These are phyloP conservation scores for Pythium myriotylum DNA, from an alignment of 352 stramenopile genomes.

Conservation along the genomic window DNA sequence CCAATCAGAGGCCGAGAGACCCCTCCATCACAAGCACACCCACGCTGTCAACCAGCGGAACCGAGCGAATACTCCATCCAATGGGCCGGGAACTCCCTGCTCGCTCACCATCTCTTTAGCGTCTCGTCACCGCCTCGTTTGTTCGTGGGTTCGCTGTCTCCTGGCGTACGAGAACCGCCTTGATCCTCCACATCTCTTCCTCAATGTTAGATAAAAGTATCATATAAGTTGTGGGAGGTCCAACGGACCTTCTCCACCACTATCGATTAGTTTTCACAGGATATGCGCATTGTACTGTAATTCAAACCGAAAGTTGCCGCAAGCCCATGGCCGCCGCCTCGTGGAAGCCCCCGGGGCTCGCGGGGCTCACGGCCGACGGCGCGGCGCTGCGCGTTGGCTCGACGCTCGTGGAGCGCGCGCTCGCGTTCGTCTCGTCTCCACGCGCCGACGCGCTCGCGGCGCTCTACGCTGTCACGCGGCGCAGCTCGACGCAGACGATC, in stretches of 20 bases:
- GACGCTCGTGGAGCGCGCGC: conserved; percentile 36
- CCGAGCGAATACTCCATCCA: not conserved
- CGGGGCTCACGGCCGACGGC: conserved; percentile 49
- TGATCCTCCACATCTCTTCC: too few relatives aligned
- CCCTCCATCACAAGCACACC: conserved; percentile 12
- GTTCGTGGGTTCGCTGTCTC: too few relatives aligned
- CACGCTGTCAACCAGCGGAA: conserved; percentile 4
- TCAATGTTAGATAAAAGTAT: too few relatives aligned
- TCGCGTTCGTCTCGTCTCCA: conserved; percentile 45
- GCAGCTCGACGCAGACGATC: conserved; percentile 36
- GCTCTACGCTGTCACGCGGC: conserved; percentile 51
- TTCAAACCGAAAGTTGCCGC: not conserved
- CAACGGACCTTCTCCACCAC: too few relatives aligned
- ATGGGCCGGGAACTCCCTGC: too few relatives aligned
- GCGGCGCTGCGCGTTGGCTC: conserved; percentile 31
- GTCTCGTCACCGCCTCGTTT: too few relatives aligned
- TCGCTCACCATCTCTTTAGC: not conserved
- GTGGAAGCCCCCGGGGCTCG: conserved; percentile 40
- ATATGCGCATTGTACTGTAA: too few relatives aligned
- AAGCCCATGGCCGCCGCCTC: conserved; percentile 19
- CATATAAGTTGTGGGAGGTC: too few relatives aligned
- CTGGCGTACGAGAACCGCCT: too few relatives aligned
- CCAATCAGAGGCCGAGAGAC: conserved; percentile 16
- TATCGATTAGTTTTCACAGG: too few relatives aligned
- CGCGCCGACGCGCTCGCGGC: conserved; percentile 31